Base-by-base conservation (phyloP, 139 green algal genomes). In the Micractinium sp. region DNA sequence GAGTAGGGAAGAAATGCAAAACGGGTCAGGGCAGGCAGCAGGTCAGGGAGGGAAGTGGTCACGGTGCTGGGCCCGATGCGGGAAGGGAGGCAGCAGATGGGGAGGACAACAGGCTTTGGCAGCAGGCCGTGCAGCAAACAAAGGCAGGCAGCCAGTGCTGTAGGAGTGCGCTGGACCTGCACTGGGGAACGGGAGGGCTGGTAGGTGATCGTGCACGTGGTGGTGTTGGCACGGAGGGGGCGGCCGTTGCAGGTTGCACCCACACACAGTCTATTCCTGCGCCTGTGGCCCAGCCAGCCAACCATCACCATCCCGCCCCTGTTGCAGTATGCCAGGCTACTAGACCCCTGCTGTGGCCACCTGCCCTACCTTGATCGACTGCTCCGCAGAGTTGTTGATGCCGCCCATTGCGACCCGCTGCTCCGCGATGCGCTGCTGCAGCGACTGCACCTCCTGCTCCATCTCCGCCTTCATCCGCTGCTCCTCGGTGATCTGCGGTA, bases 351-450 rank as follows among this genome's bases (percentile, higher is more conserved):
- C 39, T 27, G 47, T 56, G n/a, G n/a, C n/a, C n/a, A n/a, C n/a
- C n/a, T n/a, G n/a, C n/a, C 18, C 38, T 60, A 91, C 90, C 85
- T 89, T 88, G 20, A 93, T 56, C 56, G 88, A 91, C 85, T 93
- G 91, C 78, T 98, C 95, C 41, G 92, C 92, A 14, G 94, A 93
- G 15, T 92, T 90, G 86, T 97, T 96, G 86, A 98, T 92, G 61
- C 97, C 96, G 25, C 96, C 96, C 94, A 97, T 98, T 71, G 91
- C 90, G 75, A 88, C 92, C 15, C 96, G 93, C 75, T 94, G 93
- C 77, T 83, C 47, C 4, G 47, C 84, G 14, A 97, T 89, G 41
- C 89, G 88, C 36, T 39, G 87, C 47, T 84, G 71, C 33, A 93
- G 81, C 7, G 90, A 74, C 18, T 20, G 63, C 27, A 93, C 41